Conservation (phyloP, 75 land plant species). For the Larix kaempferi region DNA sequence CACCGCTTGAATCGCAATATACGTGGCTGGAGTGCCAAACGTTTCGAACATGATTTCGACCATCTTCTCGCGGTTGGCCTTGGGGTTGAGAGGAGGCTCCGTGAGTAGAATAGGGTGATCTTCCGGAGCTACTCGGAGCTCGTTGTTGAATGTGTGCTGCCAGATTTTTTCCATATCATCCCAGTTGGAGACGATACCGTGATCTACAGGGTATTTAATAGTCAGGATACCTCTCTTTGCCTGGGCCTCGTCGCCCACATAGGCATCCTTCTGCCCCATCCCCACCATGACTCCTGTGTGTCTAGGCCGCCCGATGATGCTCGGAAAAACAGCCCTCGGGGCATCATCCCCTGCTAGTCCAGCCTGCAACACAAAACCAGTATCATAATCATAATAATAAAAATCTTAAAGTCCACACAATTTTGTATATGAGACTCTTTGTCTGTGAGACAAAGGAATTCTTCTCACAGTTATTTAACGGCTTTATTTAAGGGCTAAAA, state of each 20-base stretch:
- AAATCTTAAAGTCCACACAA: no score
- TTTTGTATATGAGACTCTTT: no score
- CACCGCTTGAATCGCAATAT: slow-evolving; percentile 35
- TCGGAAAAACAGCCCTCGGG: slow-evolving; percentile 41
- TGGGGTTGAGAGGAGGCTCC: slow-evolving; percentile 40
- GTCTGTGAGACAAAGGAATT: no score
- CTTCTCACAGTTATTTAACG: no score
- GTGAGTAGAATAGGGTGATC: slow-evolving; percentile 33
- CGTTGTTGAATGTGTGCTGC: slow-evolving; percentile 49
- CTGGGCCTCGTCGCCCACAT: slow-evolving; percentile 36
- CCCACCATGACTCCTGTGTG: slow-evolving; percentile 53
- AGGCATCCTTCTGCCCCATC: slow-evolving; percentile 43
- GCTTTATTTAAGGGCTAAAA: no score
- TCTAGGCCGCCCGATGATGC: slow-evolving; percentile 27
- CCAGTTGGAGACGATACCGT: slow-evolving; percentile 29
- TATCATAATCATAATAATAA: no score
- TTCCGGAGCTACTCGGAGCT: slow-evolving; percentile 22
- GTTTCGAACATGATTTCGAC: slow-evolving; percentile 44
- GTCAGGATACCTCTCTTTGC: slow-evolving; percentile 27
- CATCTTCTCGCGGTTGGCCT: slow-evolving; percentile 50
- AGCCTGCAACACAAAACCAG: slow-evolving; percentile 6
- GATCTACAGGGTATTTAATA: slow-evolving; percentile 22
- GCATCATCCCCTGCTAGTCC: slow-evolving; percentile 47
- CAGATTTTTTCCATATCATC: slow-evolving; percentile 41
- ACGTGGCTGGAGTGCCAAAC: slow-evolving; percentile 28